Evolutionary conservation across 148 eudicot genomes (phyloP), one percentile per base, ranked within the genome.

Genomic region (Fagopyrum esculentum): DNA sequence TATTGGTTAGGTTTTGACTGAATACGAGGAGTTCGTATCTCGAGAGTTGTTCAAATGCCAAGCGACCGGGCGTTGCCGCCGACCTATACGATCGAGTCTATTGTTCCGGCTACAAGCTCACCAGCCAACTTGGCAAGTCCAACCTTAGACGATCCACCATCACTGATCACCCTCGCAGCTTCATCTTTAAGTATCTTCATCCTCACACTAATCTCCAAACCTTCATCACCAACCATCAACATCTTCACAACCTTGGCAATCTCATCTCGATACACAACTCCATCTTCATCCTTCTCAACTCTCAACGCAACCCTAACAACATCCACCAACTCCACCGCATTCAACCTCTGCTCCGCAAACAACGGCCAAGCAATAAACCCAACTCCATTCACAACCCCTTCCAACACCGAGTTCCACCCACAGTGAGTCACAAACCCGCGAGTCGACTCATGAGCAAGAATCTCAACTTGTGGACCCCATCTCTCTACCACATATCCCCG

Each of bases 321-420:
- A 45, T 76, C 72, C 60, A 61, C 72, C 44, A 76, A 40, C 40
- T 57, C 51, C 35, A 76, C 56, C 40, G 44, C 69, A 45, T 76
- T 76, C 22, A 76, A 44, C 13, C 44, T 45, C 17, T 76, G 78
- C 45, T 76, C 78, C 59, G 73, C 78, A 29, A 45, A 76, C 19
- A 76, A 60, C 9, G 78, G 78, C 78, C 78, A 76, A 2, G 73
- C 73, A 4, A 76, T 51, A 17, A 76, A 60, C 40, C 71, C 55
- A 7, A 76, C 72, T 8, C 72, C 78, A 3, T 43, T 50, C 30
- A 48, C 12, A 6, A 29, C 45, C 35, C 71, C 72, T 66, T 76
- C 78, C 45, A 66, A 46, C 4, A 76, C 45, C 17, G 78, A 76
- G 73, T 69, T 69, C 73, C 73, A 69, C 3, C 73, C 73, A 6